Percentiles rank a stretch among this genome's conserved stretches.
phyloP scores from a whole-genome alignment of 768 basidiomycete genomes.

The Hypsizygus marmoreus region DNA sequence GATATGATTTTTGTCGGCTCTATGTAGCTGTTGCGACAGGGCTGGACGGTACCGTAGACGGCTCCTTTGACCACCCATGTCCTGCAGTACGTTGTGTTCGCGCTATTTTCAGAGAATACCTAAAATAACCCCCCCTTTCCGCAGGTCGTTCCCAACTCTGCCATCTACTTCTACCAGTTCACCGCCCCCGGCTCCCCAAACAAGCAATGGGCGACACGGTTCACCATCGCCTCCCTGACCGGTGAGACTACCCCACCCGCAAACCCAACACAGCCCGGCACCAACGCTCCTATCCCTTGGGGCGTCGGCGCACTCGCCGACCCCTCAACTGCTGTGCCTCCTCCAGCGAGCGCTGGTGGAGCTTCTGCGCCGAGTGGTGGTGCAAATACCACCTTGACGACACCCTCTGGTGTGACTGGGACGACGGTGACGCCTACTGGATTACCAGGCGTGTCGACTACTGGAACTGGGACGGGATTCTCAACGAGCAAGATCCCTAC shows the following conservation, averaged over 20 bases:
- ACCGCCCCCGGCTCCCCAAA: slow-evolving; percentile 39
- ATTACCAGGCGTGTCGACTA: not conserved
- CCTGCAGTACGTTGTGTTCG: slow-evolving; percentile 49
- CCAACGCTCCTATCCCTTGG: slow-evolving; percentile 61
- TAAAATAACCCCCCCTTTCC: not conserved
- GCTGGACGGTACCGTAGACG: slow-evolving; percentile 61
- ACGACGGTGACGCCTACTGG: slow-evolving; percentile 6
- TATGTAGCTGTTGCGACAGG: slow-evolving; percentile 59
- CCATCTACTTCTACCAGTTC: slow-evolving; percentile 86
- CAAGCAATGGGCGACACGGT: slow-evolving; percentile 74
- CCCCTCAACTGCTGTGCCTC: slow-evolving; percentile 37
- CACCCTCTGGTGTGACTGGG: slow-evolving; percentile 14
- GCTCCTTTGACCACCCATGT: slow-evolving; percentile 60
- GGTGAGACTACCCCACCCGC: slow-evolving; percentile 50
- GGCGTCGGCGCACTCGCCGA: slow-evolving; percentile 62
- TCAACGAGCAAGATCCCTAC: not conserved
- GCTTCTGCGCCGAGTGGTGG: not conserved
- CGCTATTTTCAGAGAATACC: not conserved
- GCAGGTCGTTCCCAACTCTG: slow-evolving; percentile 62
- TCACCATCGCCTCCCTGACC: slow-evolving; percentile 61
- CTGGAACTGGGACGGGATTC: not conserved
- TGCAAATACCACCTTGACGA: slow-evolving; percentile 1
- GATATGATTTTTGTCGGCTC: too few relatives aligned
- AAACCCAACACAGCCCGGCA: slow-evolving; percentile 54
- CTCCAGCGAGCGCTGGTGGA: slow-evolving; percentile 27